phyloP scores from a whole-genome alignment of 1,139 yeast genomes.

The Protomyces arabidopsidicola region DNA sequence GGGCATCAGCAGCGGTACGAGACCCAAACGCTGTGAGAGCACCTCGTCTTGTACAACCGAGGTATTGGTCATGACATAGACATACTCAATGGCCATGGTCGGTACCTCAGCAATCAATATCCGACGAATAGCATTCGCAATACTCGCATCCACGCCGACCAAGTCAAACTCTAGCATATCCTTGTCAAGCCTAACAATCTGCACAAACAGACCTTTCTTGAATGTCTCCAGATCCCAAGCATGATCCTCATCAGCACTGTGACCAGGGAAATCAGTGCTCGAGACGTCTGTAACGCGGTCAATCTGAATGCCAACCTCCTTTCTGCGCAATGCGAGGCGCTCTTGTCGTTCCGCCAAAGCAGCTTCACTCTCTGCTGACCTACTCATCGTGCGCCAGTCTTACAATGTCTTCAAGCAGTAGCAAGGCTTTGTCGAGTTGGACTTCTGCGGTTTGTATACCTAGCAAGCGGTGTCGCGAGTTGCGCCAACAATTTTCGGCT shows the following conservation, averaged over 20 bases:
- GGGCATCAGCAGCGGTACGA: conserved; percentile 81
- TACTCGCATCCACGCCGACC: conserved; percentile 78
- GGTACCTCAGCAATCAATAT: conserved; percentile 97
- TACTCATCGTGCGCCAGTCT: background rate
- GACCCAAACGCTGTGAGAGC: conserved; percentile 87
- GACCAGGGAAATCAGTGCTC: conserved; percentile 87
- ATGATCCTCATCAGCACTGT: conserved; percentile 57
- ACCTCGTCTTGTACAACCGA: conserved; percentile 97
- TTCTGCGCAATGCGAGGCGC: conserved; percentile 36
- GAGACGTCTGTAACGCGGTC: conserved; percentile 86
- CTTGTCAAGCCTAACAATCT: conserved; percentile 58
- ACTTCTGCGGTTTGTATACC: too few species aligned
- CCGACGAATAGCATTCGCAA: conserved; percentile 94
- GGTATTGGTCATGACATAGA: conserved; percentile 86
- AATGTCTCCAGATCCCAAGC: conserved; percentile 85
- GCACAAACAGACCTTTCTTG: conserved; percentile 62
- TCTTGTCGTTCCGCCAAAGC: conserved; percentile 1
- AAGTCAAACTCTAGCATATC: conserved; percentile 78
- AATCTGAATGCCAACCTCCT: conserved; percentile 81
- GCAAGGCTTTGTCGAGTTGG: too few species aligned
- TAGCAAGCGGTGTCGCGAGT: too few species aligned
- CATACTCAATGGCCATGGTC: conserved; percentile 87
- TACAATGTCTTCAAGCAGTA: too few species aligned
- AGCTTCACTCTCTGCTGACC: background rate
- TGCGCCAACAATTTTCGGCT: too few species aligned